Evolutionary conservation across 2,329 filamentous ascomycete species (phyloP).

Genomic region (Sclerotinia spermophila): DNA sequence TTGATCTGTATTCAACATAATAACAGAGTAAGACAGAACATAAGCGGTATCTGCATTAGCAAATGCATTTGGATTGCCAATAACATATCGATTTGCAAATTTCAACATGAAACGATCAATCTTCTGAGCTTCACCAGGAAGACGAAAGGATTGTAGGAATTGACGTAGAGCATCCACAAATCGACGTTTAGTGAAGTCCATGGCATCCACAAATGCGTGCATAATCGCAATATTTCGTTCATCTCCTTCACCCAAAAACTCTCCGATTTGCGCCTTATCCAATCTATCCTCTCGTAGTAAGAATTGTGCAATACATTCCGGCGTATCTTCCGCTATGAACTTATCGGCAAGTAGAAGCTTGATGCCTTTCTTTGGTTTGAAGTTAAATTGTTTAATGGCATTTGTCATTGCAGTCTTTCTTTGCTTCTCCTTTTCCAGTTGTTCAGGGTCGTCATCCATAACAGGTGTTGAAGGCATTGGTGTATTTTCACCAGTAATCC

Average conservation of each 20-base stretch:
- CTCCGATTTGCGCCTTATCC: slow-evolving; percentile 88
- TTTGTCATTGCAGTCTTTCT: slow-evolving; percentile 89
- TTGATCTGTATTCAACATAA: slow-evolving; percentile 92
- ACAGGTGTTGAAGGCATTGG: slow-evolving; percentile 64
- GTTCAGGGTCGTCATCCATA: slow-evolving; percentile 83
- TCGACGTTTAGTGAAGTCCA: slow-evolving; percentile 88
- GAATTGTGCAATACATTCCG: slow-evolving; percentile 81
- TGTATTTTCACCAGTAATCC: slow-evolving; percentile 51
- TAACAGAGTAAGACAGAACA: slow-evolving; percentile 92
- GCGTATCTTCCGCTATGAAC: slow-evolving; percentile 76
- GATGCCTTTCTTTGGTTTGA: slow-evolving; percentile 92
- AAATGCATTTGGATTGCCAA: slow-evolving; percentile 93
- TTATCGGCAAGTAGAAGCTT: slow-evolving; percentile 79
- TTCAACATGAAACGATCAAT: slow-evolving; percentile 99
- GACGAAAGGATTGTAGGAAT: slow-evolving; percentile 89
- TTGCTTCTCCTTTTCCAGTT: slow-evolving; percentile 93
- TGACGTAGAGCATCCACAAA: slow-evolving; percentile 90
- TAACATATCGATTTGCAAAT: slow-evolving; percentile 93
- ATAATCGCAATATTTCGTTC: slow-evolving; percentile 92
- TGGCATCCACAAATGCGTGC: slow-evolving; percentile 94
- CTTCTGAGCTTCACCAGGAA: slow-evolving; percentile 96
- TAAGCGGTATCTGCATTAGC: slow-evolving; percentile 98
- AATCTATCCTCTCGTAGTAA: slow-evolving; percentile 76
- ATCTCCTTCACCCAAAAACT: slow-evolving; percentile 92
- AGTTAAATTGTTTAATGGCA: slow-evolving; percentile 90